Evolutionary conservation across 2,329 filamentous ascomycete species (phyloP).

Genomic region (Paraphaeosphaeria minitans): DNA sequence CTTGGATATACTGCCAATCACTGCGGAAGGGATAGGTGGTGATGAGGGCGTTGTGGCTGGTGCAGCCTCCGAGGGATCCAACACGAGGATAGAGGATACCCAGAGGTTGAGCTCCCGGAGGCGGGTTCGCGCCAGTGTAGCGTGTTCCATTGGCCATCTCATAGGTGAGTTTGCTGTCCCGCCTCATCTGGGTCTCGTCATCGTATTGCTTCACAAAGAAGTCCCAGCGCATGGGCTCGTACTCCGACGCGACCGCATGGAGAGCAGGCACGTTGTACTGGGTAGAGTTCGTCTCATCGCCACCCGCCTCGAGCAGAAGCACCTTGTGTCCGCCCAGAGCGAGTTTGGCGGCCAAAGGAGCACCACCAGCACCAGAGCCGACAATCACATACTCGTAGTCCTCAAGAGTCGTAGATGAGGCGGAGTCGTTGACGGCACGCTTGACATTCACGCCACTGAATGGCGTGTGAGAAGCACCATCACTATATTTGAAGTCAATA

Average conservation of each 20-base stretch:
- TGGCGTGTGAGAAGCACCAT: slow-evolving; percentile 7
- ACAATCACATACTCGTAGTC: slow-evolving; percentile 66
- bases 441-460: neutral
- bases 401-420: neutral
- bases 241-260: neutral
- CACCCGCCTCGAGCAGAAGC: slow-evolving; percentile 63
- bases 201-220: slow-evolving; percentile 65
- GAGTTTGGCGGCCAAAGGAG: slow-evolving; percentile 23
- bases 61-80: slow-evolving; percentile 62
- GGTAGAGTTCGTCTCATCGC: slow-evolving; percentile 23
- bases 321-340: slow-evolving; percentile 58
- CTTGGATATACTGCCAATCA: slow-evolving; percentile 62
- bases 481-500: slow-evolving; percentile 1
- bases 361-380: slow-evolving; percentile 34
- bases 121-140: slow-evolving; percentile 55
- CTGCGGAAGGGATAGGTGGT: slow-evolving; percentile 60
- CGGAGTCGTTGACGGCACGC: neutral
- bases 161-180: neutral
- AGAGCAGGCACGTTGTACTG: neutral
- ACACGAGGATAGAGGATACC: slow-evolving; percentile 66
- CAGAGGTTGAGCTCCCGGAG: slow-evolving; percentile 54
- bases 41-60: slow-evolving; percentile 65
- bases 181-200: too few species aligned
- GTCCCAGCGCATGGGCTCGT: slow-evolving; percentile 58
- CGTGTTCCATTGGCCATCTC: neutral